Percentiles rank a stretch among this genome's conserved stretches.
Conservation (phyloP, 495 filamentous ascomycete species). For the Cairneyella variabilis region DNA sequence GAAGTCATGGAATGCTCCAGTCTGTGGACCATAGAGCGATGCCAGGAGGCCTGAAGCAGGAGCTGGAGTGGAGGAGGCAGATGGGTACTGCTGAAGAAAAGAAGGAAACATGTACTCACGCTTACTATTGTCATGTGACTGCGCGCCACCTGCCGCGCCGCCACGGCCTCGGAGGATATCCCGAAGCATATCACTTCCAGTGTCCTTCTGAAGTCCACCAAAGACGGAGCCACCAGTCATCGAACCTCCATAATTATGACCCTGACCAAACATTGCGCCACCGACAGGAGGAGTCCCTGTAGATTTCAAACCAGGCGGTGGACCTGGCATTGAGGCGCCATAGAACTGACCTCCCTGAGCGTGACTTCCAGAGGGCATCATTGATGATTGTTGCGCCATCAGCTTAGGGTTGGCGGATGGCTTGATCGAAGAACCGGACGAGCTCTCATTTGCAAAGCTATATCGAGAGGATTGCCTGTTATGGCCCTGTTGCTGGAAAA, state of each 20-base stretch:
- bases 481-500: slow-evolving; percentile 76
- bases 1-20: slow-evolving; percentile 78
- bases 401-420: slow-evolving; percentile 77
- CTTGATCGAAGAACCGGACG: slow-evolving; percentile 64
- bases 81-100: slow-evolving; percentile 77
- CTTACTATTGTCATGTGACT: slow-evolving; percentile 79
- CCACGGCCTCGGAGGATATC: slow-evolving; percentile 64
- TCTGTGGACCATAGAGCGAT: slow-evolving; percentile 85
- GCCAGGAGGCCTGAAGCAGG: slow-evolving; percentile 81
- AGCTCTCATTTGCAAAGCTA: slow-evolving; percentile 78
- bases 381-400: slow-evolving; percentile 82
- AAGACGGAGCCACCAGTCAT: slow-evolving; percentile 48
- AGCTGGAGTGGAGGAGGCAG: slow-evolving; percentile 77
- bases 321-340: slow-evolving; percentile 72
- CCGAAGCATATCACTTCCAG: slow-evolving; percentile 73
- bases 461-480: slow-evolving; percentile 84
- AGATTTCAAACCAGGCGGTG: slow-evolving; percentile 92
- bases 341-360: slow-evolving; percentile 54
- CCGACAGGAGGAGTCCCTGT: slow-evolving; percentile 86
- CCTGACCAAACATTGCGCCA: slow-evolving; percentile 72
- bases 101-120: slow-evolving; percentile 89
- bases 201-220: slow-evolving; percentile 63
- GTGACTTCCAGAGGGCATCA: slow-evolving; percentile 65
- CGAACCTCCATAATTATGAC: slow-evolving; percentile 69
- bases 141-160: slow-evolving; percentile 53